A percentile compares a stretch with the other conserved stretches of the same genome.
Conservation (phyloP, 164 flowering plant genomes). For the Magnolia officinalis region DNA sequence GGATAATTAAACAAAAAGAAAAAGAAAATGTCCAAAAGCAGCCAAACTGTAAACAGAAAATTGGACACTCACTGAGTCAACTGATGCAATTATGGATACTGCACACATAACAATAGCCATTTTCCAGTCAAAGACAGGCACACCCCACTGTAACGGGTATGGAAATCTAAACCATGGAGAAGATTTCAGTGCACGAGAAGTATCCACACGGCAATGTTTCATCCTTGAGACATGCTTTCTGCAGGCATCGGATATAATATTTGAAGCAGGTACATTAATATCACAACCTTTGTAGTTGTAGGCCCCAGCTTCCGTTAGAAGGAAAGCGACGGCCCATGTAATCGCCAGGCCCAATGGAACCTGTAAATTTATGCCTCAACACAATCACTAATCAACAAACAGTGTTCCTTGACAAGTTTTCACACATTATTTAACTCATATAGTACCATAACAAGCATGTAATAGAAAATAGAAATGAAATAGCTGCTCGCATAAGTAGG, state of each 20-base stretch:
- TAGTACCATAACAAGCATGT: not conserved
- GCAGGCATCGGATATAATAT: slow-evolving; percentile 76
- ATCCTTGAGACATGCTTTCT: slow-evolving; percentile 76
- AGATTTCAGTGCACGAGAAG: slow-evolving; percentile 68
- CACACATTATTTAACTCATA: not conserved
- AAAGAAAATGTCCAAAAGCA: not conserved
- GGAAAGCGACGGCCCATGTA: slow-evolving; percentile 88
- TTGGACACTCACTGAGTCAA: slow-evolving; percentile 76
- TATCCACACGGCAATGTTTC: slow-evolving; percentile 87
- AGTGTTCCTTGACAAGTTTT: not conserved
- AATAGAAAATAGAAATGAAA: not conserved
- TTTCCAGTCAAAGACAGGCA: slow-evolving; percentile 81
- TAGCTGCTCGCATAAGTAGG: not conserved
- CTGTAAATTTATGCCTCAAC: slow-evolving; percentile 33
- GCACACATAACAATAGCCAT: slow-evolving; percentile 91
- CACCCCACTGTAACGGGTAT: slow-evolving; percentile 98
- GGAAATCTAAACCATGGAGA: slow-evolving; percentile 99
- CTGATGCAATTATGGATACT: slow-evolving; percentile 82
- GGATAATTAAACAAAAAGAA: not conserved
- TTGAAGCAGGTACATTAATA: slow-evolving; percentile 71
- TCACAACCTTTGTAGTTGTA: slow-evolving; percentile 91
- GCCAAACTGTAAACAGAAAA: not conserved
- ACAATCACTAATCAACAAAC: not conserved
- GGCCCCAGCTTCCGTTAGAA: slow-evolving; percentile 87
- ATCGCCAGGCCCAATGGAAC: slow-evolving; percentile 92